phyloP scores from a whole-genome alignment of 257 asterid genomes.

The Solanum paucissectum region DNA sequence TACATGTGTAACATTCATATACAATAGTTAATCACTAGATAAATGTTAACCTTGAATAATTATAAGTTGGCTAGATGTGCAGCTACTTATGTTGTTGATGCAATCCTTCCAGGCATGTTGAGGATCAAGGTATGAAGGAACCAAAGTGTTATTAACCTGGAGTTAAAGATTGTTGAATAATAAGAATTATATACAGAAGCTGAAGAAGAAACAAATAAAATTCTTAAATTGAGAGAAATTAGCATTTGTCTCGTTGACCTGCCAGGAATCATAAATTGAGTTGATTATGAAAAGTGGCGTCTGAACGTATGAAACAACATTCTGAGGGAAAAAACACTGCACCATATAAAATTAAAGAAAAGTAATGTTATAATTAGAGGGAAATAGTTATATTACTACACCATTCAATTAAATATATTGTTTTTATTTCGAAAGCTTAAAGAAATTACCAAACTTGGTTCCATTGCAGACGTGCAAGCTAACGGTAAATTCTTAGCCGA shows the following conservation, averaged over 20 bases:
- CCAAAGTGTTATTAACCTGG: background rate
- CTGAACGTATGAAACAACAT: background rate
- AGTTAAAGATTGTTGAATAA: background rate
- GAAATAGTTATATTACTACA: background rate
- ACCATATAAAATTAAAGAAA: background rate
- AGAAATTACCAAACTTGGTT: conserved; percentile 48
- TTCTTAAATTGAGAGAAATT: background rate
- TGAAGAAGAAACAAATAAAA: background rate
- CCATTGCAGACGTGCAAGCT: conserved; percentile 29
- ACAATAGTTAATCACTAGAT: background rate
- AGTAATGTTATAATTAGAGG: background rate
- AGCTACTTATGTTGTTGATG: background rate
- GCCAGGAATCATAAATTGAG: background rate
- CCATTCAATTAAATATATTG: background rate
- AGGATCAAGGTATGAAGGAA: background rate
- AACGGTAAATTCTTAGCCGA: conserved; percentile 37
- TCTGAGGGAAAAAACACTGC: background rate
- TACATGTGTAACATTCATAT: background rate
- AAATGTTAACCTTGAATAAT: background rate
- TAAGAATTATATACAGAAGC: background rate
- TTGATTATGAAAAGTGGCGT: background rate
- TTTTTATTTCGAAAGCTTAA: background rate
- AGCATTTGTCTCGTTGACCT: background rate
- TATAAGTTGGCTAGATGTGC: background rate
- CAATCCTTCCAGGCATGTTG: background rate